Conservation (phyloP, 2,329 filamentous ascomycete species). For the Raffaelea albimanens region DNA sequence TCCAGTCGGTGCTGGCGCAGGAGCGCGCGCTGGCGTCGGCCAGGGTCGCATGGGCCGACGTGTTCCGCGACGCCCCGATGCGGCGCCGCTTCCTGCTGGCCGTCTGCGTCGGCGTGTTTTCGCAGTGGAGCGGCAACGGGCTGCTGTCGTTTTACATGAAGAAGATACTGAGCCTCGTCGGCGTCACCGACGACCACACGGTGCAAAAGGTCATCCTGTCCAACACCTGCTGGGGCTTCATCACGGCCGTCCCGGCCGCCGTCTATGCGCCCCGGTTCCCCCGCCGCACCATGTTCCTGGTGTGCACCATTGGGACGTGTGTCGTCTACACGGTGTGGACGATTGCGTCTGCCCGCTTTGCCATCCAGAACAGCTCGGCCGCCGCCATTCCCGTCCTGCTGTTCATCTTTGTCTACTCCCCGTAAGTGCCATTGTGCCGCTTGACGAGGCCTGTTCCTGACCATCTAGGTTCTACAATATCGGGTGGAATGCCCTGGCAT, state of each 20-base stretch:
- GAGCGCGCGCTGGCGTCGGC: constrained; percentile 7
- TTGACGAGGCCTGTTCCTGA: background rate
- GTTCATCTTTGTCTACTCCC: constrained; percentile 31
- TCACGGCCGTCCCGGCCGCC: constrained; percentile 21
- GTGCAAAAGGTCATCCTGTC: constrained; percentile 28
- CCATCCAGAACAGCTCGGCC: constrained; percentile 20
- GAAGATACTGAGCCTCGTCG: constrained; percentile 28
- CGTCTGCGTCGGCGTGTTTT: constrained; percentile 27
- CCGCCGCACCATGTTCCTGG: constrained; percentile 25
- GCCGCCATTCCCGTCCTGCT: constrained; percentile 29
- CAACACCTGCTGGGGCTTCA: constrained; percentile 22
- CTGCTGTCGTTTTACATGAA: constrained; percentile 30
- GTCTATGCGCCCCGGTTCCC: too few species aligned
- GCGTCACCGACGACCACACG: constrained; percentile 25
- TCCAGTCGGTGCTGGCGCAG: constrained; percentile 35
- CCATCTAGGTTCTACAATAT: constrained; percentile 23
- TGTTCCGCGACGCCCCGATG: constrained; percentile 22
- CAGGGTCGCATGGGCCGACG: background rate
- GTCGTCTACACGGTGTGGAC: constrained; percentile 29
- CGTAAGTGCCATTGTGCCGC: constrained; percentile 19
- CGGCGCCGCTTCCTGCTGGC: constrained; percentile 24
- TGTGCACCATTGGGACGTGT: constrained; percentile 26
- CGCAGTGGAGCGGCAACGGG: constrained; percentile 30
- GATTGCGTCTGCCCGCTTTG: constrained; percentile 23
- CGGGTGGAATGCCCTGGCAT: constrained; percentile 24